Evolutionary conservation across 1,139 yeast species (phyloP), one percentile per base, ranked within the genome.

Genomic region (Yamadazyma spencermartinsiae): DNA sequence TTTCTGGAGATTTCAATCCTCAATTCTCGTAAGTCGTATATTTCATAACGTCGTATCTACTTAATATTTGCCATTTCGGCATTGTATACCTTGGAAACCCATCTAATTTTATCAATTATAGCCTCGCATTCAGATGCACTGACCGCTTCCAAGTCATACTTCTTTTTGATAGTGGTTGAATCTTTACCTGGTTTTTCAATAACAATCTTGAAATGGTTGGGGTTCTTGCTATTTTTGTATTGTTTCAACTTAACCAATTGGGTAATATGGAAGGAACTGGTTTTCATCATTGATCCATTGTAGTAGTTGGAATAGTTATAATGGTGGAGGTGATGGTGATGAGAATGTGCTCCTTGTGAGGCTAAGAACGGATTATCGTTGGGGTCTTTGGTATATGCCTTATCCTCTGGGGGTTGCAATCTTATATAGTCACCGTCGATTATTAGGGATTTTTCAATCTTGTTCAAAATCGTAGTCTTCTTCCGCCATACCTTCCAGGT

Each of bases 391-490:
- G 83, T 86, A 46, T 64, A 65, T 5, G 60, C 64, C 23, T 59
- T 55, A 41, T 70, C 74, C 48, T 82, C 85, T 1, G 90, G 80
- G 2, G 98, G 97, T 52, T 90, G 80, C 38, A 92, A 76, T 56
- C 90, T 94, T 12, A 92, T 80, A 55, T 89, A 90, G 53, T 89
- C 96, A 14, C 98, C 98, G 60, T 92, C 98, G 31, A 92, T 78
- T 1, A 95, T 90, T 35, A 92, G 67, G 1, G 89, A 79, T 49
- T 94, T 79, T 49, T 90, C 96, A 44, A 88, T 87, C 38, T 89
- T 76, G 41, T 82, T 80, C 45, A 86, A 79, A 51, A 92, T 83
- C 0, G 95, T 82, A 70, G 90, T 80, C 54, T 89, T 92, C 43
- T 94, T 79, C 50, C 98, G 74, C 86, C 89, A 87, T 1, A 92